Evolutionary conservation across 805 yeast species (phyloP).

Genomic region (Wickerhamomyces ciferrii): DNA sequence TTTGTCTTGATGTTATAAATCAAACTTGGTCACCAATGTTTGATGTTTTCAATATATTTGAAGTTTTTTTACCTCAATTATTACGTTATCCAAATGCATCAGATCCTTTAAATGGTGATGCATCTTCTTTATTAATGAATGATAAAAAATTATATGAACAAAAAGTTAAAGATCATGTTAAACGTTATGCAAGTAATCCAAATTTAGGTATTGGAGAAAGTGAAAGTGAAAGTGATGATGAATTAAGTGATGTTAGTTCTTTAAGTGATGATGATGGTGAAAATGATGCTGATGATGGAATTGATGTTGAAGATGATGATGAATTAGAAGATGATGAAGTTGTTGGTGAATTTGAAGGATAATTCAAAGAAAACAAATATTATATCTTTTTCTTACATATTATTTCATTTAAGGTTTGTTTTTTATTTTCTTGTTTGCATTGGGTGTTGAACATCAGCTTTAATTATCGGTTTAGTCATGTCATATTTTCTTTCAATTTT

Average conservation of each 20-base stretch:
- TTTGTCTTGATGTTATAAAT: constrained; percentile 92
- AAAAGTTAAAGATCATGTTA: constrained; percentile 70
- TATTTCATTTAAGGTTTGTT: too few relatives aligned
- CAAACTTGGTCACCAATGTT: constrained; percentile 99
- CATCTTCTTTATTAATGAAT: constrained; percentile 70
- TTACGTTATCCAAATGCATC: constrained; percentile 89
- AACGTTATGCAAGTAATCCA: constrained; percentile 53
- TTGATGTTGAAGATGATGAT: constrained; percentile 13
- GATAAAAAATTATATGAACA: constrained; percentile 63
- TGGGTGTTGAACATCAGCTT: too few relatives aligned
- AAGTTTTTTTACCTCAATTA: constrained; percentile 88
- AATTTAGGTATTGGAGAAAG: constrained; percentile 40
- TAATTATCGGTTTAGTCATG: too few relatives aligned
- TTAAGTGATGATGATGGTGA: constrained; percentile 18
- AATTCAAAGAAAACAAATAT: not conserved
- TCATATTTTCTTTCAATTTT: too few relatives aligned
- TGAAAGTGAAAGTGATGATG: constrained; percentile 38
- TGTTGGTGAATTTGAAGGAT: constrained; percentile 3
- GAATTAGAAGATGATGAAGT: constrained; percentile 11
- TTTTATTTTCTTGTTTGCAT: too few relatives aligned
- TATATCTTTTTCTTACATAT: too few relatives aligned
- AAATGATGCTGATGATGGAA: constrained; percentile 15
- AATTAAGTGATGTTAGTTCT: constrained; percentile 21
- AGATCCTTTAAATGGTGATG: constrained; percentile 90
- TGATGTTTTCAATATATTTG: constrained; percentile 86